Conservation (phyloP, 805 yeast species). For the Metschnikowia peoriensis region DNA sequence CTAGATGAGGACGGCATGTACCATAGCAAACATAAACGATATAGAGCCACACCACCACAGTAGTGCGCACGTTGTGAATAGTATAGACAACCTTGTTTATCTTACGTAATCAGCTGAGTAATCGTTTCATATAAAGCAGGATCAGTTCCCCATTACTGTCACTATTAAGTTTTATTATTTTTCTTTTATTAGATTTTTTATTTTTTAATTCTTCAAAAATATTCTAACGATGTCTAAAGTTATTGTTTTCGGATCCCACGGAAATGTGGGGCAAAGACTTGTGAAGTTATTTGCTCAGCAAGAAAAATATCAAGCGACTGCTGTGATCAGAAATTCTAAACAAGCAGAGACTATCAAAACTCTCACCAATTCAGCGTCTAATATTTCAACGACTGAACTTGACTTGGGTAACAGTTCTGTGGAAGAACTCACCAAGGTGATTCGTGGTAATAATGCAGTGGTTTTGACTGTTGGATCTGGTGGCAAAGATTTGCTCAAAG, state of each 20-base stretch:
- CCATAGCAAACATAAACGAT: slow-evolving; percentile 12
- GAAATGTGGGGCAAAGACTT: slow-evolving; percentile 53
- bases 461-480: slow-evolving; percentile 65
- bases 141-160: background rate
- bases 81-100: background rate
- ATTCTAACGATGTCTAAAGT: slow-evolving; percentile 8
- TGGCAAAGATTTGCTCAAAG: slow-evolving; percentile 50
- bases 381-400: slow-evolving; percentile 34
- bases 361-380: slow-evolving; percentile 30
- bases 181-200: background rate
- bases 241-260: slow-evolving; percentile 57
- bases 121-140: too few relatives aligned
- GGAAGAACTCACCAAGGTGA: slow-evolving; percentile 30
- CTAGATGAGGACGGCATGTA: slow-evolving; percentile 19
- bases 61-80: slow-evolving; percentile 1
- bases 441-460: slow-evolving; percentile 53
- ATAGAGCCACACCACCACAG: slow-evolving; percentile 4
- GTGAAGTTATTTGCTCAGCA: slow-evolving; percentile 31
- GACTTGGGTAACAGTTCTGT: slow-evolving; percentile 37
- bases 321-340: slow-evolving; percentile 46
- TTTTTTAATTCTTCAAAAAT: background rate
- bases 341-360: slow-evolving; percentile 42
- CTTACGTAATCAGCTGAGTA: too few relatives aligned
- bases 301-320: slow-evolving; percentile 26
- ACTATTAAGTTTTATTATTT: background rate